Conservation (phyloP, 805 yeast genomes). For the Saccharomycopsis guyanensis region DNA sequence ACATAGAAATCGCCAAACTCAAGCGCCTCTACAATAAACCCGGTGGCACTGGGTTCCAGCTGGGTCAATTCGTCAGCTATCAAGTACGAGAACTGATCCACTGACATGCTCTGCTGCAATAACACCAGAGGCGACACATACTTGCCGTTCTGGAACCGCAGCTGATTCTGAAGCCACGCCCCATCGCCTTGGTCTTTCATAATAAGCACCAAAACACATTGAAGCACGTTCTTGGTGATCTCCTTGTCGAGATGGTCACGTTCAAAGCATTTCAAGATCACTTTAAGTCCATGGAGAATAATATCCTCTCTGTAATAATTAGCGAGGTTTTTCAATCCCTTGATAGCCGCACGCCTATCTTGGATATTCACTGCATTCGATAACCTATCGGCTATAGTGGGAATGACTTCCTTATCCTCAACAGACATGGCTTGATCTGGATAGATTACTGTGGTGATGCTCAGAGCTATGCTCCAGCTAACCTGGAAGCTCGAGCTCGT, state of each 20-base stretch:
- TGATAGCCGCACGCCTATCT: conserved; percentile 86
- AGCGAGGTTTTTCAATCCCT: conserved; percentile 82
- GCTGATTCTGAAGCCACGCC: conserved; percentile 68
- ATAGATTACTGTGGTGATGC: neutral
- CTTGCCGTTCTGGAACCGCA: conserved; percentile 67
- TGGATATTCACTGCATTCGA: conserved; percentile 72
- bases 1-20: conserved; percentile 64
- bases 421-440: conserved; percentile 9
- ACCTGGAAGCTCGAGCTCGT: too few species aligned
- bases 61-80: conserved; percentile 90
- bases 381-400: conserved; percentile 81
- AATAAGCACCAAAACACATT: conserved; percentile 75
- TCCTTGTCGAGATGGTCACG: conserved; percentile 65
- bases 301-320: conserved; percentile 86
- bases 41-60: conserved; percentile 34
- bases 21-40: conserved; percentile 43
- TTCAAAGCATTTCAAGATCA: conserved; percentile 40
- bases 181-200: conserved; percentile 45
- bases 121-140: conserved; percentile 60
- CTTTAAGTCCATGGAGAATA: conserved; percentile 65
- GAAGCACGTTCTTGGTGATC: conserved; percentile 71
- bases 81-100: conserved; percentile 89
- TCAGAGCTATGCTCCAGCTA: too few species aligned
- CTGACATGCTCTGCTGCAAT: conserved; percentile 44
- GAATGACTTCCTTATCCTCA: conserved; percentile 60